Conservation (phyloP, 345 rosid species). For the Sisymbrium irio region DNA sequence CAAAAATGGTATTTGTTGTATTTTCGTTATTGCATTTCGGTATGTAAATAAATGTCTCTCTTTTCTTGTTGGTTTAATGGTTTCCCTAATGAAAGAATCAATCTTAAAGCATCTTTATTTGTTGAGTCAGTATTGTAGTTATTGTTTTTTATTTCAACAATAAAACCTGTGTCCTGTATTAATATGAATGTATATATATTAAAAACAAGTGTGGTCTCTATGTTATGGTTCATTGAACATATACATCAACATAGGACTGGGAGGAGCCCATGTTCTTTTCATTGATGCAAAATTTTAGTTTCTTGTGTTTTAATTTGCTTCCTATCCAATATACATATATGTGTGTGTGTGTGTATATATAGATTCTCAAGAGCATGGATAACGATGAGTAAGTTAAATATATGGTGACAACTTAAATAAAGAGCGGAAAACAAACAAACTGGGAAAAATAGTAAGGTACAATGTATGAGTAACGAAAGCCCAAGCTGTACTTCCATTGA, state of each 20-base stretch:
- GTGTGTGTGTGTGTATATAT: background rate
- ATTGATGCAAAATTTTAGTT: constrained; percentile 18
- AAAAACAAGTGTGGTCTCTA: constrained; percentile 3
- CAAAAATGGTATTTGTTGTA: too few relatives aligned
- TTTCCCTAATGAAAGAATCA: too few relatives aligned
- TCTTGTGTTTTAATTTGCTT: constrained; percentile 27
- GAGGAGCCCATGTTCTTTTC: constrained; percentile 32
- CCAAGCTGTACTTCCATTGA: constrained; percentile 38
- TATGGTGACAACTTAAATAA: constrained; percentile 18
- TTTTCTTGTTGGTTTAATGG: too few relatives aligned
- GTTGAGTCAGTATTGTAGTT: too few relatives aligned
- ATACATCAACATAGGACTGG: constrained; percentile 30
- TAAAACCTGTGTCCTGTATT: background rate
- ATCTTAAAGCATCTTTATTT: too few relatives aligned
- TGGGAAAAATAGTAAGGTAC: constrained; percentile 30
- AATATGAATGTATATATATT: background rate
- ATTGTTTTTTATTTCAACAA: background rate
- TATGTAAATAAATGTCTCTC: too few relatives aligned
- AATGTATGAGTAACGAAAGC: constrained; percentile 28
- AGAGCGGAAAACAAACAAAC: constrained; percentile 4
- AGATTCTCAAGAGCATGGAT: constrained; percentile 12
- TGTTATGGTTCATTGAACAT: constrained; percentile 41
- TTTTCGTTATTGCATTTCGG: too few relatives aligned
- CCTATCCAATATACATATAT: constrained; percentile 24
- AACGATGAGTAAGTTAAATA: constrained; percentile 17